Evolutionary conservation across 1,139 yeast genomes (phyloP).

Genomic region (Wickerhamomyces sp.): DNA sequence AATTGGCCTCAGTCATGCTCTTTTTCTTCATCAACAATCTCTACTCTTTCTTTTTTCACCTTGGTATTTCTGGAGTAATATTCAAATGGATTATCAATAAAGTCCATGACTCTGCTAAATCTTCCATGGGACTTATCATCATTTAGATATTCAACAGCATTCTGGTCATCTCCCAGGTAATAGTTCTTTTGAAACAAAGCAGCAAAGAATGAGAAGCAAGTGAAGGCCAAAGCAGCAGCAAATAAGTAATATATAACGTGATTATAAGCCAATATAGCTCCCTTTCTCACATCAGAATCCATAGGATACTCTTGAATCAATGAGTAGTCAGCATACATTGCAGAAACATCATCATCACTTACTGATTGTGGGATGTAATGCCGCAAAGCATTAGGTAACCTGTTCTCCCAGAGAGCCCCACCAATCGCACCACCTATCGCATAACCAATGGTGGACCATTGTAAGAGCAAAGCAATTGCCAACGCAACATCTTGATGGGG

Average conservation of each 20-base stretch:
- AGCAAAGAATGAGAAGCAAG: slow-evolving; percentile 24
- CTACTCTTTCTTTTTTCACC: neutral
- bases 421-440: slow-evolving; percentile 42
- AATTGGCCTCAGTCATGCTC: no score
- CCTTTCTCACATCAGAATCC: slow-evolving; percentile 26
- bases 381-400: slow-evolving; percentile 30
- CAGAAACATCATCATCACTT: slow-evolving; percentile 16
- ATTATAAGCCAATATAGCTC: slow-evolving; percentile 27
- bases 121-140: neutral
- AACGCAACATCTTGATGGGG: slow-evolving; percentile 44
- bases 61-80: no score
- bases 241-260: slow-evolving; percentile 25
- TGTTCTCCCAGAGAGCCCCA: slow-evolving; percentile 44
- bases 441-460: slow-evolving; percentile 38
- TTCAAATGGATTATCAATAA: slow-evolving; percentile 2
- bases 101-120: slow-evolving; percentile 1
- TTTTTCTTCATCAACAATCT: neutral
- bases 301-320: slow-evolving; percentile 20
- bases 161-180: slow-evolving; percentile 31
- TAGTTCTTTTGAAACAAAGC: slow-evolving; percentile 31
- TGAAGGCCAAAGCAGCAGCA: slow-evolving; percentile 27
- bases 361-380: slow-evolving; percentile 24
- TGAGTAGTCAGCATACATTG: slow-evolving; percentile 15
- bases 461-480: slow-evolving; percentile 36
- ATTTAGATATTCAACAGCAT: slow-evolving; percentile 25